Conservation (phyloP, 2,329 filamentous ascomycete species). For the Aspergillus spinulosporus region DNA sequence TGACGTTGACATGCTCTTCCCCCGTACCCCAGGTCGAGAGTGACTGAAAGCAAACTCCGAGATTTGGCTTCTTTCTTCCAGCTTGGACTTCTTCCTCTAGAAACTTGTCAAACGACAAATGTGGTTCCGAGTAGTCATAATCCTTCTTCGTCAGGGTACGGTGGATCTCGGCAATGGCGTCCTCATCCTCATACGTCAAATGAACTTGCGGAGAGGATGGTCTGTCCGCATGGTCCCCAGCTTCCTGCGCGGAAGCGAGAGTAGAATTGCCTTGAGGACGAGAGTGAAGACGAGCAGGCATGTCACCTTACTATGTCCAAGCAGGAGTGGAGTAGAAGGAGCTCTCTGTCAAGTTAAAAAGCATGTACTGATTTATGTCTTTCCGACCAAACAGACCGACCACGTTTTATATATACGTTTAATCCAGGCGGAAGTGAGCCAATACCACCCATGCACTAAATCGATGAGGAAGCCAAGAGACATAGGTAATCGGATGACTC, state of each 20-base stretch:
- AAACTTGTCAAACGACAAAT: constrained; percentile 67
- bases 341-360: background rate
- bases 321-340: background rate
- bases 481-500: constrained; percentile 6
- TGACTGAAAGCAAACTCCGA: constrained; percentile 72
- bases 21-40: constrained; percentile 69
- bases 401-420: constrained; percentile 7
- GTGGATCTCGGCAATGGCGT: constrained; percentile 35
- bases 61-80: constrained; percentile 65
- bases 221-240: constrained; percentile 12
- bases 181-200: constrained; percentile 31
- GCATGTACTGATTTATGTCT: background rate
- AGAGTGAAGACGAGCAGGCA: constrained; percentile 32
- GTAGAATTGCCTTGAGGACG: constrained; percentile 24
- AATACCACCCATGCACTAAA: constrained; percentile 10
- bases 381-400: background rate
- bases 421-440: background rate
- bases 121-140: constrained; percentile 38
- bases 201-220: constrained; percentile 29
- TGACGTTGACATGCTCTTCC: constrained; percentile 62
- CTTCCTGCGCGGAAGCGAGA: constrained; percentile 24
- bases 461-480: constrained; percentile 25
- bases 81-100: constrained; percentile 67
- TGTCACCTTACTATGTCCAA: constrained; percentile 14
- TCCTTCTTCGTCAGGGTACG: constrained; percentile 29